These are phyloP conservation scores for Penicillium desertorum DNA, from an alignment of 495 filamentous ascomycete genomes.

Conservation along the genomic window DNA sequence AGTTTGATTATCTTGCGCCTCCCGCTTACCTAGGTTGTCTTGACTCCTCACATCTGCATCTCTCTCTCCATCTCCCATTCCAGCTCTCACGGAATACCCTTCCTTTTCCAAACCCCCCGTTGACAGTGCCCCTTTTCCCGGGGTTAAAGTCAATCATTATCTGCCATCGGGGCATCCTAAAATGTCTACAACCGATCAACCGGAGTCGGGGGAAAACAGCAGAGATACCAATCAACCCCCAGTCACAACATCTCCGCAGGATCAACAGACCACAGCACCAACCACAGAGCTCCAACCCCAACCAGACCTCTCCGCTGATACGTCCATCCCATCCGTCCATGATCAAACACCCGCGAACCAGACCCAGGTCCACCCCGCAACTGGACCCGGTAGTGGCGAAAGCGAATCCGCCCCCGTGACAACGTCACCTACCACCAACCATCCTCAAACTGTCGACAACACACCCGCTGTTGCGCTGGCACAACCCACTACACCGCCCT, in stretches of 20 bases:
- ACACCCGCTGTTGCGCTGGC: slow-evolving; percentile 18
- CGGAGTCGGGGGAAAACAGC: slow-evolving; percentile 23
- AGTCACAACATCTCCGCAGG: slow-evolving; percentile 27
- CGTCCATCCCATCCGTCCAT: slow-evolving; percentile 14
- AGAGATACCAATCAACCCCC: slow-evolving; percentile 23
- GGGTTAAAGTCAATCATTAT: slow-evolving; percentile 23
- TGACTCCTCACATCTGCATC: slow-evolving; percentile 29
- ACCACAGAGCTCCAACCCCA: slow-evolving; percentile 14
- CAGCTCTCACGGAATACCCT: background rate
- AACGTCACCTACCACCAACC: slow-evolving; percentile 16
- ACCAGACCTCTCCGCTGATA: slow-evolving; percentile 15
- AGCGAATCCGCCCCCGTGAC: slow-evolving; percentile 26
- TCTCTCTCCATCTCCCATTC: slow-evolving; percentile 7
- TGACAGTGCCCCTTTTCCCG: slow-evolving; percentile 9
- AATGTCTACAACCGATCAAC: slow-evolving; percentile 34
- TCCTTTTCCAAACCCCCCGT: slow-evolving; percentile 7
- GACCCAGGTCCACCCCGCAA: slow-evolving; percentile 25
- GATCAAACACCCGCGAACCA: slow-evolving; percentile 21
- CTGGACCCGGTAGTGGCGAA: slow-evolving; percentile 27
- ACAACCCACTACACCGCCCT: slow-evolving; percentile 17
- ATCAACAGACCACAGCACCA: slow-evolving; percentile 19
- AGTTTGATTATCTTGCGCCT: slow-evolving; percentile 21
- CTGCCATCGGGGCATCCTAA: slow-evolving; percentile 15
- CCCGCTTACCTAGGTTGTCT: slow-evolving; percentile 21
- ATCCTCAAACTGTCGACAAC: slow-evolving; percentile 13